phyloP scores from a whole-genome alignment of 225 moss, liverwort and hornwort genomes.

The Marchantia paleacea region DNA sequence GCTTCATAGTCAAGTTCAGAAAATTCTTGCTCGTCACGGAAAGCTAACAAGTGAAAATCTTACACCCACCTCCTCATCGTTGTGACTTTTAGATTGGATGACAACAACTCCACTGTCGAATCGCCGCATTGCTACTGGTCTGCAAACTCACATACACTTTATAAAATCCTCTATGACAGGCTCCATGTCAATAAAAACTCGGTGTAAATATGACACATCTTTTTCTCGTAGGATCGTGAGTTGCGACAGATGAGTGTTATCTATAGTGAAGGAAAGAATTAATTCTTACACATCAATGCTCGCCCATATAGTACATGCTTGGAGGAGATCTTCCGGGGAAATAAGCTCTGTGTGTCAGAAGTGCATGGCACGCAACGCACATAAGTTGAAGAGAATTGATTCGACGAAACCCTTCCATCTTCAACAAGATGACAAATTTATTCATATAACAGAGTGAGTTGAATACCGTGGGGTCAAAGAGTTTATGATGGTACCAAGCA shows the following conservation, averaged over 20 bases:
- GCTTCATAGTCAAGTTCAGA: neutral
- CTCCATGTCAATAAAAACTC: neutral
- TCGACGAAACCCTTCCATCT: neutral
- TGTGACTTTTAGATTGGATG: constrained; percentile 89
- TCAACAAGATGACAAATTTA: neutral
- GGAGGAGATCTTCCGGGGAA: constrained; percentile 92
- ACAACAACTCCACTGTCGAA: constrained; percentile 99
- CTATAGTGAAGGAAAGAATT: neutral
- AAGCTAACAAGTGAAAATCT: neutral
- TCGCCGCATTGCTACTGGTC: constrained; percentile 79
- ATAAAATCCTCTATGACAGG: neutral
- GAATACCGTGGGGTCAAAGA: neutral
- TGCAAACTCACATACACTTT: constrained; percentile 22
- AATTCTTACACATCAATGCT: constrained; percentile 80
- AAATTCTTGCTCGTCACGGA: neutral
- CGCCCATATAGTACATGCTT: constrained; percentile 91
- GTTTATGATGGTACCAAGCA: neutral
- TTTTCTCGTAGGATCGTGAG: too few species aligned
- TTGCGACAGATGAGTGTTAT: too few species aligned
- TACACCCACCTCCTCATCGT: constrained; percentile 77
- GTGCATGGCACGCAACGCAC: neutral
- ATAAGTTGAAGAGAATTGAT: neutral
- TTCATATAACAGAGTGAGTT: neutral
- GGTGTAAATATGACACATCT: too few species aligned
- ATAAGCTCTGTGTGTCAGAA: constrained; percentile 61